Conservation (phyloP, 2,329 filamentous ascomycete genomes). For the Calonectria hongkongensis region DNA sequence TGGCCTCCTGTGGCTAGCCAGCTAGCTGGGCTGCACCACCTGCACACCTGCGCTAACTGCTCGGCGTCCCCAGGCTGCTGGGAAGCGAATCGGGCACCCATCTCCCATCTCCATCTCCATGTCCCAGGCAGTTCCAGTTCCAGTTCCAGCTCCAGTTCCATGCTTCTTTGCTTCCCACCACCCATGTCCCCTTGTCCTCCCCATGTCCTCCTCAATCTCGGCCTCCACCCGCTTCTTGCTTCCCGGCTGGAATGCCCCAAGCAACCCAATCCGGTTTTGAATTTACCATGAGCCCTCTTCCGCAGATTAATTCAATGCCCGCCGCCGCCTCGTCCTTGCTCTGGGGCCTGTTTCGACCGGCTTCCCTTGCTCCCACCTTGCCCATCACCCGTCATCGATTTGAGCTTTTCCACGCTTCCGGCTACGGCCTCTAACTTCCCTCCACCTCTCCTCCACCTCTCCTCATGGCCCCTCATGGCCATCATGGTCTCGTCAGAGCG, state of each 20-base stretch:
- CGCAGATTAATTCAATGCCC: conserved; percentile 32
- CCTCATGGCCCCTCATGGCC: neutral
- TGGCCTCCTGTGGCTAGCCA: neutral
- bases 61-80: neutral
- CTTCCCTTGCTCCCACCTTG: neutral
- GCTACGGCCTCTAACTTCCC: neutral
- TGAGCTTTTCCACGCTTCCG: conserved; percentile 3
- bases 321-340: conserved; percentile 9
- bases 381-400: neutral
- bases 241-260: conserved; percentile 30
- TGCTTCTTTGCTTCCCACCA: no score
- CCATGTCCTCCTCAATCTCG: no score
- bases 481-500: conserved; percentile 25
- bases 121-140: no score
- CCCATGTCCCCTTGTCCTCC: no score
- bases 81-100: conserved; percentile 12
- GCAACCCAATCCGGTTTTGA: conserved; percentile 48
- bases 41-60: neutral
- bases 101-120: neutral
- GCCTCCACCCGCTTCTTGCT: neutral
- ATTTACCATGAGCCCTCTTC: conserved; percentile 39
- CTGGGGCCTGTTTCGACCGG: neutral
- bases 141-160: no score
- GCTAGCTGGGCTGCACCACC: neutral
- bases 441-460: neutral